Conservation (phyloP, 2,329 filamentous ascomycete genomes). For the Colletotrichum acutatum region DNA sequence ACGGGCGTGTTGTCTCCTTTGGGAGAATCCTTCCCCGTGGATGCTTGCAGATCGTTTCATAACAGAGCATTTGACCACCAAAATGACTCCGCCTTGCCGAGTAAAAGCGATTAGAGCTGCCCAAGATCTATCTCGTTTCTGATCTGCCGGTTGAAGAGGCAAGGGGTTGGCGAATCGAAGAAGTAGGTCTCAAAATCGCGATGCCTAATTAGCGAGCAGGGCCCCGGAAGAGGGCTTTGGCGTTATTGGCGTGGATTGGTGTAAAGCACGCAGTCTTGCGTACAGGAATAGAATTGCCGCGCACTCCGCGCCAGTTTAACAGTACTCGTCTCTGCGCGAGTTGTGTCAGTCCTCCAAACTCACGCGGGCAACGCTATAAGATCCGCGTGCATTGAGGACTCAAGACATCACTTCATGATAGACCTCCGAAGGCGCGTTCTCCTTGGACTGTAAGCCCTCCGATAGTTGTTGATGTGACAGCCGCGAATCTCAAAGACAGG, state of each 20-base stretch:
- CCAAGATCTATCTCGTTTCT: conserved; percentile 9
- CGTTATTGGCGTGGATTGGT: background rate
- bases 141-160: conserved; percentile 1
- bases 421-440: background rate
- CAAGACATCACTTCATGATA: background rate
- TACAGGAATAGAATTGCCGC: conserved; percentile 9
- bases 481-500: background rate
- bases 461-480: background rate
- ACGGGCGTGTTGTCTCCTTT: conserved; percentile 12
- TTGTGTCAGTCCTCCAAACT: background rate
- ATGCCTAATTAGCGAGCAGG: background rate
- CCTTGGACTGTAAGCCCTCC: background rate
- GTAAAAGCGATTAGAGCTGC: background rate
- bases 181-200: background rate
- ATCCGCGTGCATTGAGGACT: background rate
- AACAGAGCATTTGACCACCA: background rate
- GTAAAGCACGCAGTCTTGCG: conserved; percentile 5
- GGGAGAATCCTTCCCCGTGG: conserved; percentile 4
- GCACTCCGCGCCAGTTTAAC: conserved; percentile 8
- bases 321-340: background rate
- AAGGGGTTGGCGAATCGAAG: background rate
- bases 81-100: background rate
- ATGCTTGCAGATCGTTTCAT: conserved; percentile 2
- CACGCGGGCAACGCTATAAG: background rate
- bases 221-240: background rate